Base-by-base conservation (phyloP, 306 rosid species). In the Trifolium repens region DNA sequence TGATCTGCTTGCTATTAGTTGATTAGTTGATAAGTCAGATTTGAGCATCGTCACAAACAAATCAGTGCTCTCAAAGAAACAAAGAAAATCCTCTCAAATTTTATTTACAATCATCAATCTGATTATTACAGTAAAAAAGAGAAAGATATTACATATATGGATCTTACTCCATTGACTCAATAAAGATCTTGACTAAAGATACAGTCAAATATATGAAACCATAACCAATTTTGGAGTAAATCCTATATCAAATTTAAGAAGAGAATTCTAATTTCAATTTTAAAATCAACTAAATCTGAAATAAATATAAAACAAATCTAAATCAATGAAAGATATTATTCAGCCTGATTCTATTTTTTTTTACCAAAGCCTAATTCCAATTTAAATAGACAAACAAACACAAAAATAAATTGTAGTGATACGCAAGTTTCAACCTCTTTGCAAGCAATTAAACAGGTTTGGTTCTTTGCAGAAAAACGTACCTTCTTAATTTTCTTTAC, bases 101-200 rank as follows among this genome's bases (percentile, higher is more conserved):
- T 30, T 30, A 61, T 13, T 61, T 15, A 15, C 67, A 32, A 54
- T 54, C 61, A 22, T 54, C 61, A 32, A 32, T 32, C 43, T 61
- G 43, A 61, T 61, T 61, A 61, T 32, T 61, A 12, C 5, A 32
- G 4, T 0, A 32, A 32, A 32, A 32, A 60, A n/a, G 30, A 14
- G 7, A 30, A 30, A 30, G 42, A 30, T 30, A 61, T 34, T 34
- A 58, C 64, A 30, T 30, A 61, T 61, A 61, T 61, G 10, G 43
- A n/a, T 50, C 19, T 50, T 32, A 60, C 40, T 19, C 66, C 67
- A 60, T 60, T 14, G 39, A 60, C 67, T 61, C 42, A 32, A 61
- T 15, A 61, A 61, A 32, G 30, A 32, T 7, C 22, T 11, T 14
- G n/a, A 24, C 12, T 30, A 7, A 32, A 60, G 19, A 32, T 61